Evolutionary conservation across 352 stramenopile genomes (phyloP), one percentile per base, ranked within the genome.

Genomic region (Pseudoperonospora humuli): DNA sequence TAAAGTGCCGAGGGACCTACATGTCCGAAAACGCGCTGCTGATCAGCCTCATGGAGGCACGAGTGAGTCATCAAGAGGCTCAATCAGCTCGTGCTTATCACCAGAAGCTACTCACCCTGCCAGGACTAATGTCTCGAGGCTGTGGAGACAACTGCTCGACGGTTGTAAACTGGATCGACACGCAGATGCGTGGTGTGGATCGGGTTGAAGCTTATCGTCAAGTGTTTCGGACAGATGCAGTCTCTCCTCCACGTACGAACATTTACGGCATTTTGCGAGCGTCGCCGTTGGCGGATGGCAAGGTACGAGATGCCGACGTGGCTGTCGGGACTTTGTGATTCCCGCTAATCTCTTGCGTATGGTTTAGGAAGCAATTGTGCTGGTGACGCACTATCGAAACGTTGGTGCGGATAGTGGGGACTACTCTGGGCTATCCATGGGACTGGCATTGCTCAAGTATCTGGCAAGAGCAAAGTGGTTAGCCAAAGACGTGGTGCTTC

Each of bases 21-120:
- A 86, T 93, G 41, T 93, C 80, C 3, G 83, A 94, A 61, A 94
- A 94, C 41, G 83, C 79, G 37, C 63, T 94, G 43, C 67, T 94
- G 13, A 74, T 89, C 27, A 76, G 86, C 46, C 76, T 74, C 35
- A 84, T 84, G 45, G 69, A 79, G 33, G 63, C 74, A 9, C 41
- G 63, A 25, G 64, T 49, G 13, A 71, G 61, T 42, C 53, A 71
- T 35, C 31, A 57, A 6, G 68, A 83, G 26, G 74, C 55, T 7
- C 25, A 63, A 28, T 49, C 39, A 7, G 56, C 55, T 24, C 55
- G 50, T 13, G 21, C 7, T 3, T 67, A 62, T 37, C 75, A 86
- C 27, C 37, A 54, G 11, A 52, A 59, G 18, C 47, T 86, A 18
- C 25, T 68, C 14, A n/a, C 63, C 8, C 43, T 82, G n/a, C 54